Evolutionary conservation across 371 early-diverging fungal genomes (phyloP).

Genomic region (Syncephalastrum racemosum): DNA sequence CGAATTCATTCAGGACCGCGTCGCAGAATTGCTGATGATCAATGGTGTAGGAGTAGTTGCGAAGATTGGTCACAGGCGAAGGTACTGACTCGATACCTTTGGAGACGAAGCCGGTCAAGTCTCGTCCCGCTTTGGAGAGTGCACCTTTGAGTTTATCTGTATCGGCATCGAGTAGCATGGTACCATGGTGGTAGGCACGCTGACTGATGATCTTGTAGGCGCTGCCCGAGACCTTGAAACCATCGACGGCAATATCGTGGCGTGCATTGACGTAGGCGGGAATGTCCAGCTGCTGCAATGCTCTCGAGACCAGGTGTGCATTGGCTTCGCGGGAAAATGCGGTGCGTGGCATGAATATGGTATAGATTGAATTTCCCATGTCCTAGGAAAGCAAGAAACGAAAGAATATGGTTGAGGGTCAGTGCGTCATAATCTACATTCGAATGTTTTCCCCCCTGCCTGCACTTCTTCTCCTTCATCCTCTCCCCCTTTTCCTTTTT

Average conservation of each 20-base stretch:
- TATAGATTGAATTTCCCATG: constrained; percentile 94
- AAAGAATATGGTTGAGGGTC: too few relatives aligned
- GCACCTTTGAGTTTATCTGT: constrained; percentile 60
- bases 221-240: constrained; percentile 87
- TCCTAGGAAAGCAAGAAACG: constrained; percentile 67
- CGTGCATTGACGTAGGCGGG: constrained; percentile 86
- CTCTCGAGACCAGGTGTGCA: constrained; percentile 79
- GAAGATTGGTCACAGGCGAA: constrained; percentile 82
- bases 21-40: constrained; percentile 84
- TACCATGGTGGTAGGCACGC: constrained; percentile 96
- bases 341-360: constrained; percentile 88
- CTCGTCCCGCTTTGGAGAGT: constrained; percentile 33
- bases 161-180: constrained; percentile 94
- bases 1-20: constrained; percentile 73
- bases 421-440: not conserved
- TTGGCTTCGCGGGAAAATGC: constrained; percentile 74
- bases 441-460: too few relatives aligned
- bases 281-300: constrained; percentile 78
- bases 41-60: constrained; percentile 77
- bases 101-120: constrained; percentile 61
- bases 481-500: too few relatives aligned
- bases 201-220: constrained; percentile 88
- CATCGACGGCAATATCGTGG: constrained; percentile 86
- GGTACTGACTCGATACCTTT: constrained; percentile 90
- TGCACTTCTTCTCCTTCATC: too few relatives aligned